phyloP scores from a whole-genome alignment of 1,284 basidiomycete genomes.

The Athelia psychrophila region DNA sequence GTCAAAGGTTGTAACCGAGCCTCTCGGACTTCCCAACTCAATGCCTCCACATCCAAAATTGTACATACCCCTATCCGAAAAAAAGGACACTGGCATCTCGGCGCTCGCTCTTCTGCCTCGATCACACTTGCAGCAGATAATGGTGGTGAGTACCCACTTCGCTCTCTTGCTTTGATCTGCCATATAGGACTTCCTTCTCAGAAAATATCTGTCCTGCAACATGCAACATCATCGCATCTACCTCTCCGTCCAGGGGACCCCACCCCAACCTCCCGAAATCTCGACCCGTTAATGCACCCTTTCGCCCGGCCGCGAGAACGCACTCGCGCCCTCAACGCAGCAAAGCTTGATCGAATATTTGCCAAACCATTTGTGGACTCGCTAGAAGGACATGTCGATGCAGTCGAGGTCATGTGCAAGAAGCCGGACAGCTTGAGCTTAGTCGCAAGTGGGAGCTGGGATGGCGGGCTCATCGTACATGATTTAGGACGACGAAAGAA shows the following conservation, averaged over 20 bases:
- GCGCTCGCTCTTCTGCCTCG: too few relatives aligned
- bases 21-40: too few relatives aligned
- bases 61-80: too few relatives aligned
- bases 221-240: conserved; percentile 75
- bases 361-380: conserved; percentile 93
- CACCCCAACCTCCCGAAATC: conserved; percentile 86
- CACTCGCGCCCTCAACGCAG: conserved; percentile 90
- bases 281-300: conserved; percentile 92
- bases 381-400: conserved; percentile 93
- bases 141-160: neutral
- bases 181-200: conserved; percentile 21
- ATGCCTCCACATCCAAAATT: too few relatives aligned
- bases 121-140: neutral
- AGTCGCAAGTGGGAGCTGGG: conserved; percentile 94
- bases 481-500: conserved; percentile 74
- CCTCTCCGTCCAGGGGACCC: conserved; percentile 75
- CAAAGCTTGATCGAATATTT: conserved; percentile 96
- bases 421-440: conserved; percentile 78
- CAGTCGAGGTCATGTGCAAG: conserved; percentile 85
- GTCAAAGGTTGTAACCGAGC: too few relatives aligned
- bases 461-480: conserved; percentile 92
- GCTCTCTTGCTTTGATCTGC: too few relatives aligned
- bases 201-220: conserved; percentile 90
- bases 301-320: conserved; percentile 93
- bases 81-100: too few relatives aligned